phyloP scores from a whole-genome alignment of 495 filamentous ascomycete genomes.

The Penicillium egyptiacum region DNA sequence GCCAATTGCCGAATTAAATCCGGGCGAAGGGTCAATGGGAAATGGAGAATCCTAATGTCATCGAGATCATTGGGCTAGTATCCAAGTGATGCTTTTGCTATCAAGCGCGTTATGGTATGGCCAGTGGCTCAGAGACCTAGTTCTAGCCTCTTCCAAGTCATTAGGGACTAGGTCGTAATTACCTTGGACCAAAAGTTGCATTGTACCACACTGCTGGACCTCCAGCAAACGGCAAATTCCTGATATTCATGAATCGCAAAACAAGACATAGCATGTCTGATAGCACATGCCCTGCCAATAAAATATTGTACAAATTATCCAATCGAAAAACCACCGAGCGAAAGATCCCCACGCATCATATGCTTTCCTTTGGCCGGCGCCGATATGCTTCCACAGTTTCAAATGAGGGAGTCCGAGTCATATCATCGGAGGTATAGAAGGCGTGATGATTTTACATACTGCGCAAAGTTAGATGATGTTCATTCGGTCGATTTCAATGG shows the following conservation, averaged over 20 bases:
- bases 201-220: slow-evolving; percentile 5
- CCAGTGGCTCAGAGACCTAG: neutral
- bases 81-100: too few relatives aligned
- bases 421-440: slow-evolving; percentile 9
- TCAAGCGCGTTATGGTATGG: too few relatives aligned
- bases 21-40: too few relatives aligned
- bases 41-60: too few relatives aligned
- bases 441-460: slow-evolving; percentile 29
- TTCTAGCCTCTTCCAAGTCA: neutral
- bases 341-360: slow-evolving; percentile 17
- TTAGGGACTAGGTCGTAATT: neutral
- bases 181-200: neutral
- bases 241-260: slow-evolving; percentile 29
- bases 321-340: slow-evolving; percentile 18
- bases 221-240: slow-evolving; percentile 9
- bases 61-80: too few relatives aligned
- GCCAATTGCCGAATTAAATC: too few relatives aligned
- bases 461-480: slow-evolving; percentile 7
- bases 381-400: slow-evolving; percentile 24
- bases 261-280: slow-evolving; percentile 12
- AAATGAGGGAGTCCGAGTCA: slow-evolving; percentile 18
- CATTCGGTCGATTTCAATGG: neutral
- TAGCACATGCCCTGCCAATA: slow-evolving; percentile 15
- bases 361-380: slow-evolving; percentile 23
- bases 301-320: slow-evolving; percentile 32